These are phyloP conservation scores for Sugiyamaella boreocaroliniensis DNA, from an alignment of 805 yeast genomes.

Conservation along the genomic window DNA sequence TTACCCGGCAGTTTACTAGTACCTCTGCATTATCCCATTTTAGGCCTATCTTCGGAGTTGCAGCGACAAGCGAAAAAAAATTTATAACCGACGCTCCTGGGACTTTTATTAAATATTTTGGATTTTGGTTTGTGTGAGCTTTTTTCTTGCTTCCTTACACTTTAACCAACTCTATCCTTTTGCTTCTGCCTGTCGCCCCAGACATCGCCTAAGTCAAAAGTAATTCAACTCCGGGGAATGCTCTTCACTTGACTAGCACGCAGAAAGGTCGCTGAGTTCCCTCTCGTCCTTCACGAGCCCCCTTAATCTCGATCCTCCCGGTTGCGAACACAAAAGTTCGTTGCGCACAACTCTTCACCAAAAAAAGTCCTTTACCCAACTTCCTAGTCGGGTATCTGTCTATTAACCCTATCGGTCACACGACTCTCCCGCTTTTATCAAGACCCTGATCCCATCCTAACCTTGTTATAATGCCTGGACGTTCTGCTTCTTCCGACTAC, in stretches of 20 bases:
- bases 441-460: neutral
- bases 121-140: neutral
- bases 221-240: neutral
- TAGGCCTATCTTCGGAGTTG: neutral
- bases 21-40: neutral
- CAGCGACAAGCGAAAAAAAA: neutral
- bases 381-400: neutral
- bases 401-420: neutral
- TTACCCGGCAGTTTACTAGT: neutral
- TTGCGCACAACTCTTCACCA: too few species aligned
- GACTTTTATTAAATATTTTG: too few species aligned
- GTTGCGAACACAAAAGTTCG: too few species aligned
- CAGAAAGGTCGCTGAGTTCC: neutral
- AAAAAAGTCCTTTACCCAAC: too few species aligned
- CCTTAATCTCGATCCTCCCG: too few species aligned
- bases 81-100: too few species aligned
- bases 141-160: neutral
- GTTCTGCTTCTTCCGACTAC: slow-evolving; percentile 14
- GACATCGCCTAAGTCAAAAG: too few species aligned
- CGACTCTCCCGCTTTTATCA: neutral
- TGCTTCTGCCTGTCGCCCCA: too few species aligned
- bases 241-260: neutral
- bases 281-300: too few species aligned
- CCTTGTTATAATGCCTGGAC: neutral
- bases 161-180: too few species aligned